Base-by-base conservation (phyloP, 768 basidiomycete genomes). In the Boletus pseudopeckii region DNA sequence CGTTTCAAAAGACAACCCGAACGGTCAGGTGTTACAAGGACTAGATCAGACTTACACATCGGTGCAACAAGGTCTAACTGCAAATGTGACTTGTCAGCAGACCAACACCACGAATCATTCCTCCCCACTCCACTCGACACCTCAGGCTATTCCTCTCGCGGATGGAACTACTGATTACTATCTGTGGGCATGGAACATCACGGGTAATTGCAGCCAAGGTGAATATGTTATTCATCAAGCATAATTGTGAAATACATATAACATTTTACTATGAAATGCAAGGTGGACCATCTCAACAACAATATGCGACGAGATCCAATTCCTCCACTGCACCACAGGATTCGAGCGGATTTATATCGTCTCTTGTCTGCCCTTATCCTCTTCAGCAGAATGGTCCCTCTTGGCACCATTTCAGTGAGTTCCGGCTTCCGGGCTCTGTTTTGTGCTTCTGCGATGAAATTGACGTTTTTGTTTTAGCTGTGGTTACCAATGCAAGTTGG, bases 21-120 rank as follows among this genome's bases (percentile, higher is more conserved):
- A 36, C 1, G 26, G 26, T 26, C 26, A 26, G 2, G 39, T 10
- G 33, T n/a, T 13, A 34, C 45, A 38, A 3, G 55, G 51, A 18
- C 36, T 53, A 3, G 4, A 5, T 4, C 14, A 13, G 5, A 11
- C 1, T 4, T 54, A 44, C 15, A n/a, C 46, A 1, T 15, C 63
- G 15, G 11, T n/a, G 24, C 61, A 64, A 43, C 61, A 63, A 44
- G 61, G 61, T 20, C n/a, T 62, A 11, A 63, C 57, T 17, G 61
- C 60, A 15, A 28, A 63, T 13, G 53, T 62, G 30, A 44, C 34
- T 1, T 53, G n/a, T 45, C 26, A 26, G 26, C 5, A 26, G 4
- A 26, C 13, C 14, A 28, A 34, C 26, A 5, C 5, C 37, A 34
- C 37, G 5, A 40, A 45, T 30, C 2, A 18, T 10, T 10, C 4